A percentile compares a stretch with the other conserved stretches of the same genome.
Evolutionary conservation across 352 stramenopile species (phyloP).

Genomic region (Globisporangium cederbergense): DNA sequence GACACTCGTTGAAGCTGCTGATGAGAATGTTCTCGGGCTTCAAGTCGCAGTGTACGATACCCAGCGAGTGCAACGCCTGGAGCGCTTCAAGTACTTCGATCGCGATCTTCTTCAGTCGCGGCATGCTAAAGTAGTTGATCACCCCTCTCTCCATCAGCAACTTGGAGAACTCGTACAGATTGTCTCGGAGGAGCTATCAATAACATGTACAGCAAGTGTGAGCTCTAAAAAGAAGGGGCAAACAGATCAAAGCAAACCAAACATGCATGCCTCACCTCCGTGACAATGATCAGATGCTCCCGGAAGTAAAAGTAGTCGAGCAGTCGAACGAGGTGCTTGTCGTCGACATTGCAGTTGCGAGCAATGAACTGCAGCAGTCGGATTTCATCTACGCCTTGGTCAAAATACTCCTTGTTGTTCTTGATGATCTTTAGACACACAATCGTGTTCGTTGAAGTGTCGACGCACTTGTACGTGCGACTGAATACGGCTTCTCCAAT

Average conservation of each 20-base stretch:
- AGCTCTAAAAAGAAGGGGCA: not conserved
- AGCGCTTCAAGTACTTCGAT: constrained; percentile 94
- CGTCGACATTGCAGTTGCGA: constrained; percentile 82
- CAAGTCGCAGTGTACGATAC: constrained; percentile 97
- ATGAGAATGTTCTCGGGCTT: constrained; percentile 98
- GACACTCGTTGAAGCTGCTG: constrained; percentile 87
- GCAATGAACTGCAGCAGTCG: constrained; percentile 70
- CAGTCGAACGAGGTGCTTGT: constrained; percentile 93
- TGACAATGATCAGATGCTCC: constrained; percentile 96
- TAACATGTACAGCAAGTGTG: not conserved
- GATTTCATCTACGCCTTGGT: constrained; percentile 91
- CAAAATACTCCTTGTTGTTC: constrained; percentile 99
- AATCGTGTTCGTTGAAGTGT: constrained; percentile 58
- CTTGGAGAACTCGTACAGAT: constrained; percentile 98
- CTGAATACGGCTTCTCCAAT: constrained; percentile 86
- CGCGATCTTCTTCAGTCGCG: constrained; percentile 91
- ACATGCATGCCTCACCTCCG: constrained; percentile 73
- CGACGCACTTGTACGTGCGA: constrained; percentile 74
- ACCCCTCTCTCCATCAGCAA: constrained; percentile 67
- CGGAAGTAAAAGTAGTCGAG: constrained; percentile 95
- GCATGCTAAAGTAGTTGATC: constrained; percentile 94
- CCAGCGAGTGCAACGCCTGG: constrained; percentile 83
- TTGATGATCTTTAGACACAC: constrained; percentile 99
- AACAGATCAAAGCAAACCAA: not conserved
- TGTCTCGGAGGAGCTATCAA: constrained; percentile 87